Percentiles rank a stretch among this genome's conserved stretches.
These are phyloP conservation scores for Mycena venus DNA, from an alignment of 768 basidiomycete species.

Conservation along the genomic window DNA sequence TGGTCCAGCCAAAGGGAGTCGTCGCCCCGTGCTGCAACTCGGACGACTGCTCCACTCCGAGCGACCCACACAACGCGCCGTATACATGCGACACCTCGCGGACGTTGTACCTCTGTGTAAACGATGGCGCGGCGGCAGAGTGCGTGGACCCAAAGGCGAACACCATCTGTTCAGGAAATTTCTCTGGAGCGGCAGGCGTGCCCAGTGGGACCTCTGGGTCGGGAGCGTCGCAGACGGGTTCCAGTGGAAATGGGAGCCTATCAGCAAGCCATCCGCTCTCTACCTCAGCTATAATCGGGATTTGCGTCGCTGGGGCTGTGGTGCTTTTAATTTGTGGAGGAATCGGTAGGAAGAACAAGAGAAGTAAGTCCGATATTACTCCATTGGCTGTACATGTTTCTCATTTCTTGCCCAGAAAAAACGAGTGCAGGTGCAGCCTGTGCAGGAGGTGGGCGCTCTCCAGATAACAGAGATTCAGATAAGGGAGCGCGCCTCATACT, in stretches of 20 bases:
- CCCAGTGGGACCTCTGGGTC: neutral
- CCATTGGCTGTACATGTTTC: no score
- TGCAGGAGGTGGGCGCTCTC: no score
- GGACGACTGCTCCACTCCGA: neutral
- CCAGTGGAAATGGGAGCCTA: neutral
- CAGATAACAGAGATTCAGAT: no score
- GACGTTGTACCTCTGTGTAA: neutral
- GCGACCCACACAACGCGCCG: neutral
- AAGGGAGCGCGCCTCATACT: no score
- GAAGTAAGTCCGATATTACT: no score
- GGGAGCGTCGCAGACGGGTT: neutral
- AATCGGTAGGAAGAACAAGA: no score
- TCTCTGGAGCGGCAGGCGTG: neutral
- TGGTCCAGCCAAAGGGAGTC: neutral
- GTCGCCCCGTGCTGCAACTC: neutral
- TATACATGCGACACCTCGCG: neutral
- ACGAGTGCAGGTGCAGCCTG: no score
- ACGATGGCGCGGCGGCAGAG: no score
- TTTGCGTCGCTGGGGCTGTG: neutral
- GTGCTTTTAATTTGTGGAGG: neutral
- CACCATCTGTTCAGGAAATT: neutral
- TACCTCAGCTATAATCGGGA: neutral
- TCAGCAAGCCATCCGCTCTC: neutral
- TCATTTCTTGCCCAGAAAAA: no score
- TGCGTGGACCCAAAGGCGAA: neutral